phyloP scores from a whole-genome alignment of 2,329 filamentous ascomycete species.

The Ascochyta viciae-villosae region DNA sequence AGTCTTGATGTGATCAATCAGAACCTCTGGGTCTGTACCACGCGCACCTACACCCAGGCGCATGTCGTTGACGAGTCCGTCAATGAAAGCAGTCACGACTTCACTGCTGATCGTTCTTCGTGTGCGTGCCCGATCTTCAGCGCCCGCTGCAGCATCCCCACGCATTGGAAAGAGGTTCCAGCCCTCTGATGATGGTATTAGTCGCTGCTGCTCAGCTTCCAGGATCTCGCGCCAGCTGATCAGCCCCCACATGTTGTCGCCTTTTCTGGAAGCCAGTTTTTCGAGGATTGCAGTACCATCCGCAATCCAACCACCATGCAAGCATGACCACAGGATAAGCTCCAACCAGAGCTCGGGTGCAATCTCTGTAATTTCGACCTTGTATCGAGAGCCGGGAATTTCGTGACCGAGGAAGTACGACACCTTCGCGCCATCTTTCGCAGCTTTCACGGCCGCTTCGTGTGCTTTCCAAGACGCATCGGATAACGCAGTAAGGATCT shows the following conservation, averaged over 20 bases:
- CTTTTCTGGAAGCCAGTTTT: slow-evolving; percentile 30
- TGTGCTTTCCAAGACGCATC: slow-evolving; percentile 60
- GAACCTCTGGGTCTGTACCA: slow-evolving; percentile 46
- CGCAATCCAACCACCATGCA: slow-evolving; percentile 56
- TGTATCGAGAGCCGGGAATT: slow-evolving; percentile 54
- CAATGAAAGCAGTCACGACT: slow-evolving; percentile 62
- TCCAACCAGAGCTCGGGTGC: slow-evolving; percentile 59
- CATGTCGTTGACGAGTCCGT: slow-evolving; percentile 58
- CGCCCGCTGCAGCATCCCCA: slow-evolving; percentile 24
- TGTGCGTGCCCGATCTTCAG: slow-evolving; percentile 41
- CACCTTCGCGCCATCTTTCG: slow-evolving; percentile 42
- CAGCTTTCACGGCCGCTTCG: slow-evolving; percentile 44
- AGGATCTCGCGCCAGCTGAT: slow-evolving; percentile 55
- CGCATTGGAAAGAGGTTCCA: slow-evolving; percentile 37
- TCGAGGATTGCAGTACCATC: slow-evolving; percentile 53
- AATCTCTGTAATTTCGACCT: slow-evolving; percentile 50
- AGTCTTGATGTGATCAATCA: slow-evolving; percentile 43
- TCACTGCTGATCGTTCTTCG: slow-evolving; percentile 64
- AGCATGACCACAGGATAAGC: slow-evolving; percentile 59
- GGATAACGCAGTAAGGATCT: slow-evolving; percentile 58
- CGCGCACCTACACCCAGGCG: slow-evolving; percentile 53
- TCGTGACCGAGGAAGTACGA: slow-evolving; percentile 53
- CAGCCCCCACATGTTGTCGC: slow-evolving; percentile 36
- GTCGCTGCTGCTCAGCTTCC: slow-evolving; percentile 36
- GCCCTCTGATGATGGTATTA: slow-evolving; percentile 16